These are phyloP conservation scores for Euptelea pleiosperma DNA, from an alignment of 164 flowering plant species.

Conservation along the genomic window DNA sequence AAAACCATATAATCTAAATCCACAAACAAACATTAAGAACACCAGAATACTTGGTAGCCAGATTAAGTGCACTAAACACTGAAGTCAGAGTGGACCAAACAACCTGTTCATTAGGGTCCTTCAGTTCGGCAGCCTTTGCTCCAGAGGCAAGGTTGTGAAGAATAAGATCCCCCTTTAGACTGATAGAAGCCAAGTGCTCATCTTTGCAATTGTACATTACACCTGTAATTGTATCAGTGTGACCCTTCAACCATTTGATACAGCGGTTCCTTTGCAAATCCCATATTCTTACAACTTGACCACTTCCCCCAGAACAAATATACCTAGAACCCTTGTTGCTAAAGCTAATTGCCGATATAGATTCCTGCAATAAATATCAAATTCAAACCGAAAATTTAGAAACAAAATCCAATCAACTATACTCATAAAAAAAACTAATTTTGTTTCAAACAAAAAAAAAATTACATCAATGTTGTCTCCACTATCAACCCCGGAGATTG, in stretches of 20 bases:
- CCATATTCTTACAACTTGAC: slow-evolving; percentile 94
- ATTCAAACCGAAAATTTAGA: neutral
- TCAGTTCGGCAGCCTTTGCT: slow-evolving; percentile 72
- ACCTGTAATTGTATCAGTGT: slow-evolving; percentile 78
- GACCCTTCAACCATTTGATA: slow-evolving; percentile 88
- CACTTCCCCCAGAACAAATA: slow-evolving; percentile 91
- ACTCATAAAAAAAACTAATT: neutral
- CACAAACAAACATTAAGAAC: slow-evolving; percentile 6
- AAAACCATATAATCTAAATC: slow-evolving; percentile 12
- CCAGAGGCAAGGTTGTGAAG: slow-evolving; percentile 94
- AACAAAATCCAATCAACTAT: neutral
- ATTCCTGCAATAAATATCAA: slow-evolving; percentile 38
- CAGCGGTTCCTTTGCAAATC: slow-evolving; percentile 95
- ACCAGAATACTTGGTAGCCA: neutral
- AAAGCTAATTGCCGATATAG: slow-evolving; percentile 75
- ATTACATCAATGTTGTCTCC: slow-evolving; percentile 77
- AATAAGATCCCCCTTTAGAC: slow-evolving; percentile 85
- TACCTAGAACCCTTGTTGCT: slow-evolving; percentile 93
- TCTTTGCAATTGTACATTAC: slow-evolving; percentile 92
- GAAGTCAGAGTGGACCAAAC: slow-evolving; percentile 16
- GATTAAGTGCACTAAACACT: neutral
- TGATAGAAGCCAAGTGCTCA: slow-evolving; percentile 93
- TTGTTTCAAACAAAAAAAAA: neutral
- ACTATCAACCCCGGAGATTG: slow-evolving; percentile 52
- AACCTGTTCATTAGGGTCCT: slow-evolving; percentile 94